Conservation (phyloP, 2,329 filamentous ascomycete species). For the Neonectria faginata region DNA sequence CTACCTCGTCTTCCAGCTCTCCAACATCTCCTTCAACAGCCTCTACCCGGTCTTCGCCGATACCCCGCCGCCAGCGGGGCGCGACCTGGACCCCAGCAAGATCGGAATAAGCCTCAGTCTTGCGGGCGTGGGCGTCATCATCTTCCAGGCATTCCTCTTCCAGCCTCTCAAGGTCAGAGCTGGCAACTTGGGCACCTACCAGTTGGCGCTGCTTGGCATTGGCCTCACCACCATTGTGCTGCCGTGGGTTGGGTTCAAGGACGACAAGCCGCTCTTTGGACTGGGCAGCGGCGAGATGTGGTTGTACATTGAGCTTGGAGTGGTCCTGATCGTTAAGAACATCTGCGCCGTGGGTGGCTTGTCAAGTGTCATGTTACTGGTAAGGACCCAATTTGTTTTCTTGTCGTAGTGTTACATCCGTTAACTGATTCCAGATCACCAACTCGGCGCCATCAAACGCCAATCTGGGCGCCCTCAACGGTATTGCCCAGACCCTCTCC, state of each 20-base stretch:
- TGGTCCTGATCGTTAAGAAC: conserved; percentile 87
- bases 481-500: conserved; percentile 91
- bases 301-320: conserved; percentile 84
- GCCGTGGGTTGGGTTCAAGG: conserved; percentile 87
- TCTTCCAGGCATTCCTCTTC: conserved; percentile 91
- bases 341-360: conserved; percentile 89
- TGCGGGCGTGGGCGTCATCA: conserved; percentile 84
- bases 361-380: conserved; percentile 88
- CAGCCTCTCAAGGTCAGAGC: conserved; percentile 80
- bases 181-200: conserved; percentile 89
- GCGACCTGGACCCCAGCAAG: conserved; percentile 78
- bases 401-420: no score
- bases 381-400: conserved; percentile 57
- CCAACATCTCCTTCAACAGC: conserved; percentile 95
- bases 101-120: conserved; percentile 89
- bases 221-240: conserved; percentile 86
- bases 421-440: conserved; percentile 73
- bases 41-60: conserved; percentile 94
- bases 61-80: conserved; percentile 78
- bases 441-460: conserved; percentile 90
- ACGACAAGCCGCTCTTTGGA: conserved; percentile 66
- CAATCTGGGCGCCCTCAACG: conserved; percentile 90
- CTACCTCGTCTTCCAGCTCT: conserved; percentile 92
- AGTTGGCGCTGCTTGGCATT: conserved; percentile 81
- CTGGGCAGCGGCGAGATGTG: conserved; percentile 73